phyloP scores from a whole-genome alignment of 2,329 filamentous ascomycete genomes.

The Scedosporium boydii region DNA sequence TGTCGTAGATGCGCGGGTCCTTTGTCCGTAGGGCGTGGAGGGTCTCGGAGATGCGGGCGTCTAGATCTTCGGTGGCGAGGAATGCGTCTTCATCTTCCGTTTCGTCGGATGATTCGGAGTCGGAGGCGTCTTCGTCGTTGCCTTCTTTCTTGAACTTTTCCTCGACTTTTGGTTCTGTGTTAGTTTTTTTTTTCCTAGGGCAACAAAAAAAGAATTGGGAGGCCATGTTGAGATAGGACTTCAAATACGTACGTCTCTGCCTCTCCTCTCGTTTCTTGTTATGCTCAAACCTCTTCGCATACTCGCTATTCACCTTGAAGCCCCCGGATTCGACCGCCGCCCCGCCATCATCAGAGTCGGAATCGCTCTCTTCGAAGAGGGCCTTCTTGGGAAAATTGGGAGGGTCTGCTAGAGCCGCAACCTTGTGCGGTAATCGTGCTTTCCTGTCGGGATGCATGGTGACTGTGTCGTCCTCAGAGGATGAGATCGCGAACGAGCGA shows the following conservation, averaged over 20 bases:
- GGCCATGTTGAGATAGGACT: neutral
- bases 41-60: conserved; percentile 79
- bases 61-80: conserved; percentile 74
- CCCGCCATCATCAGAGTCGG: conserved; percentile 30
- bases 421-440: neutral
- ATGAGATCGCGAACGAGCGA: no score
- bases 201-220: neutral
- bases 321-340: conserved; percentile 14
- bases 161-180: conserved; percentile 54
- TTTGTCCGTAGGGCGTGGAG: conserved; percentile 81
- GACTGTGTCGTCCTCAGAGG: neutral
- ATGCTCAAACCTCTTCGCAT: conserved; percentile 80
- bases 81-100: conserved; percentile 87
- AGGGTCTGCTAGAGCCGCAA: conserved; percentile 8
- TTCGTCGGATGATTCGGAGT: conserved; percentile 62
- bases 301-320: conserved; percentile 85
- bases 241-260: conserved; percentile 48
- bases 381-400: conserved; percentile 32
- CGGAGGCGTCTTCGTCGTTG: conserved; percentile 35
- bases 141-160: conserved; percentile 56
- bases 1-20: conserved; percentile 85
- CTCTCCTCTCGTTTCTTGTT: conserved; percentile 95
- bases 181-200: neutral
- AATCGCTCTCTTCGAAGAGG: conserved; percentile 42
- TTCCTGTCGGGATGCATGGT: conserved; percentile 5